Percentiles rank a stretch among this genome's conserved stretches.
Conservation (phyloP, 2,329 filamentous ascomycete species). For the Ciborinia camelliae region DNA sequence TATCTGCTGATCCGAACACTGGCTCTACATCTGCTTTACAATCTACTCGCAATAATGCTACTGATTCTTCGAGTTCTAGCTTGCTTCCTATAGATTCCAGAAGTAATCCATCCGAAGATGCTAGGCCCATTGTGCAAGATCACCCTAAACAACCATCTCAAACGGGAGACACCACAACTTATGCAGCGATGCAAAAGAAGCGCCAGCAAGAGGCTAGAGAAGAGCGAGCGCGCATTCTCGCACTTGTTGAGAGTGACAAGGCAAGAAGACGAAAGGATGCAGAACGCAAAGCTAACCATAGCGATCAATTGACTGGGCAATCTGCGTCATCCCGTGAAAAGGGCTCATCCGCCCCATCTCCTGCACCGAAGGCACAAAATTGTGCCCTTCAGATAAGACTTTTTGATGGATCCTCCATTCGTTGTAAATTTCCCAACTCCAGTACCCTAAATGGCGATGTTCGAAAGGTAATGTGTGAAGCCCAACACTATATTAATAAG, state of each 20-base stretch:
- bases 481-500: not conserved
- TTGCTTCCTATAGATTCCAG: not conserved
- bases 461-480: constrained; percentile 42
- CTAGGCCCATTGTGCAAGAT: not conserved
- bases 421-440: constrained; percentile 64
- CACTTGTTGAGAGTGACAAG: constrained; percentile 74
- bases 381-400: constrained; percentile 75
- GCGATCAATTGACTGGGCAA: not conserved
- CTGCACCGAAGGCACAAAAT: constrained; percentile 28
- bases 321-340: not conserved
- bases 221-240: constrained; percentile 68
- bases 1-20: not conserved
- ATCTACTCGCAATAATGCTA: not conserved
- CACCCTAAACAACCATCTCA: not conserved
- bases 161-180: constrained; percentile 43
- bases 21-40: not conserved
- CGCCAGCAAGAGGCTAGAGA: constrained; percentile 62
- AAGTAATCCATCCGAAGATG: not conserved
- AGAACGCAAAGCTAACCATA: constrained; percentile 45
- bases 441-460: constrained; percentile 64
- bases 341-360: constrained; percentile 9
- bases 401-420: constrained; percentile 78
- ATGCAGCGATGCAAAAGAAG: constrained; percentile 55
- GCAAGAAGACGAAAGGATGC: constrained; percentile 59
- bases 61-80: not conserved